phyloP scores from a whole-genome alignment of 1,284 basidiomycete genomes.

The Ustilago vetiveriae region DNA sequence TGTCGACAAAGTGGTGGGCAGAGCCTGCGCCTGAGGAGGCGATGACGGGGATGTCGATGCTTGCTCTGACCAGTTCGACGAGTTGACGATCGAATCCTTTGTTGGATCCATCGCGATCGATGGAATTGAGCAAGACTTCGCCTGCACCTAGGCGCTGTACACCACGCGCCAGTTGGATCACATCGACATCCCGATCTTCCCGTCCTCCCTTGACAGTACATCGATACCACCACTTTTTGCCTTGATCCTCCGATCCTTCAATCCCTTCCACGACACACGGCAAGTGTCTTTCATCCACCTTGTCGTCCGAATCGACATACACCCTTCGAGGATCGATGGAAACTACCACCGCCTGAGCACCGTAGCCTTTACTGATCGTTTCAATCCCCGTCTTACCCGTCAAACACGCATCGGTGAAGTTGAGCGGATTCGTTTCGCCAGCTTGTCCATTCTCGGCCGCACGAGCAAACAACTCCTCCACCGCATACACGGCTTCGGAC shows the following conservation, averaged over 20 bases:
- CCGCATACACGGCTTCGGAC: slow-evolving; percentile 91
- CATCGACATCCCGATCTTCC: slow-evolving; percentile 86
- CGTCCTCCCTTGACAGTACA: slow-evolving; percentile 96
- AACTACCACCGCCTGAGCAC: slow-evolving; percentile 96
- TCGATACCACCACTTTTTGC: slow-evolving; percentile 94
- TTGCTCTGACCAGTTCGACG: slow-evolving; percentile 75
- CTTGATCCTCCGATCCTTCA: slow-evolving; percentile 71
- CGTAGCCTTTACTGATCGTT: slow-evolving; percentile 88
- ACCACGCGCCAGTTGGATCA: slow-evolving; percentile 87
- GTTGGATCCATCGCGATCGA: slow-evolving; percentile 94
- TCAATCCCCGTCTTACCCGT: slow-evolving; percentile 80
- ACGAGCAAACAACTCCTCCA: slow-evolving; percentile 77
- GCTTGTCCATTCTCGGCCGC: slow-evolving; percentile 77
- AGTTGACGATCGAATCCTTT: slow-evolving; percentile 91
- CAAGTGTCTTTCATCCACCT: slow-evolving; percentile 69
- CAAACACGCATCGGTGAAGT: slow-evolving; percentile 62
- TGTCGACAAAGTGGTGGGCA: slow-evolving; percentile 82
- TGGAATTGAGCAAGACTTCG: slow-evolving; percentile 93
- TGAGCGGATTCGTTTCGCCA: slow-evolving; percentile 55
- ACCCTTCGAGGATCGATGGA: slow-evolving; percentile 93
- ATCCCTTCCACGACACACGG: slow-evolving; percentile 52
- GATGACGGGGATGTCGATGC: slow-evolving; percentile 89
- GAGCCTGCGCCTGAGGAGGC: slow-evolving; percentile 89
- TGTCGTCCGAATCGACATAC: slow-evolving; percentile 76
- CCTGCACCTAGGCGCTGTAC: slow-evolving; percentile 91